A percentile compares a stretch with the other conserved stretches of the same genome.
Conservation (phyloP, 768 basidiomycete species). For the Cantharellus cinnabarinus region DNA sequence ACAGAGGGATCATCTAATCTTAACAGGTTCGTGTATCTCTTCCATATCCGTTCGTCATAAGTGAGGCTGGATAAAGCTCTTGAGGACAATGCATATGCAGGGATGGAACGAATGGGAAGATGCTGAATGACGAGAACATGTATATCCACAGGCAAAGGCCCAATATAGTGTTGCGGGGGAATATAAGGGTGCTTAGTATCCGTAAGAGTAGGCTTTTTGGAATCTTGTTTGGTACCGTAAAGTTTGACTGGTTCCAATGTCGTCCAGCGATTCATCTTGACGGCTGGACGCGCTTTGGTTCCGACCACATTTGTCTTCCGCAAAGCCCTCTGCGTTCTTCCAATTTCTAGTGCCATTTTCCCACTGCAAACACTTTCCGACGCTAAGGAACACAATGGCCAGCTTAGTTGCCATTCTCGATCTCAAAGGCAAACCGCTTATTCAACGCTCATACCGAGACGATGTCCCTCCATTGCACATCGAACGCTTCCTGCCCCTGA, state of each 20-base stretch:
- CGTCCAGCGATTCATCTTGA: conserved; percentile 64
- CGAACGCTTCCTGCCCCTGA: conserved; percentile 80
- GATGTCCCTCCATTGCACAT: conserved; percentile 80
- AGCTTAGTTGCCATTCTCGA: conserved; percentile 84
- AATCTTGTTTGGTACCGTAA: conserved; percentile 5
- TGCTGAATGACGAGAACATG: conserved; percentile 53
- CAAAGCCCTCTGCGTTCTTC: too few relatives aligned
- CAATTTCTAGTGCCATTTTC: too few relatives aligned
- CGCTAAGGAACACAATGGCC: conserved; percentile 21
- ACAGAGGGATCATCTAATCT: conserved; percentile 28
- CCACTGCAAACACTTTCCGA: not conserved
- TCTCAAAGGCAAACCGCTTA: conserved; percentile 94
- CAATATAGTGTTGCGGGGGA: conserved; percentile 35
- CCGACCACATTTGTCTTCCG: too few relatives aligned
- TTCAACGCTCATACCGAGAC: conserved; percentile 90
- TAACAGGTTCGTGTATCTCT: conserved; percentile 45
- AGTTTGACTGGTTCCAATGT: conserved; percentile 57
- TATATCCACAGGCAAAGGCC: conserved; percentile 57
- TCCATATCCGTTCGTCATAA: conserved; percentile 63
- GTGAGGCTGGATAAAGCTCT: conserved; percentile 42
- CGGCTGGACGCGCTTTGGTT: too few relatives aligned
- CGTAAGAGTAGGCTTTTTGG: not conserved
- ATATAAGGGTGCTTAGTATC: too few relatives aligned
- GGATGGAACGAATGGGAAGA: conserved; percentile 63
- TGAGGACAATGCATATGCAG: conserved; percentile 47